A percentile compares a stretch with the other conserved stretches of the same genome.
phyloP scores from a whole-genome alignment of 2,329 filamentous ascomycete genomes.

The Pestalotiopsis sp. region DNA sequence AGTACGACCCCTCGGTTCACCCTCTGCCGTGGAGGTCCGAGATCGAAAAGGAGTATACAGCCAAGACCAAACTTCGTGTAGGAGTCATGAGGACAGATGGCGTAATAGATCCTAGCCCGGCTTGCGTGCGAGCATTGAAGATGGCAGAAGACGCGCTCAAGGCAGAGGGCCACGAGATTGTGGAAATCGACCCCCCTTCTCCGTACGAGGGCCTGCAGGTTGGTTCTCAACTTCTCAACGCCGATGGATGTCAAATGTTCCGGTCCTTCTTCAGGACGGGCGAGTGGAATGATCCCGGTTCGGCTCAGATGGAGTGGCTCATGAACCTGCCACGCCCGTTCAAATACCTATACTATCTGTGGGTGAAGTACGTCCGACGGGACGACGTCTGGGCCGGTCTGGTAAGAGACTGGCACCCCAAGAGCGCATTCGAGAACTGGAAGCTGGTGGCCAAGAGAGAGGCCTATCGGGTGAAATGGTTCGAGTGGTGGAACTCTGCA shows the following conservation, averaged over 20 bases:
- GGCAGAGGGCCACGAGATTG: constrained; percentile 74
- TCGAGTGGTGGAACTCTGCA: constrained; percentile 79
- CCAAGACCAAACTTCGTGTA: constrained; percentile 67
- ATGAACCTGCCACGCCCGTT: constrained; percentile 73
- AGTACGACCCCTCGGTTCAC: constrained; percentile 83
- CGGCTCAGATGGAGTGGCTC: constrained; percentile 72
- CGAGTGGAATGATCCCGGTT: constrained; percentile 80
- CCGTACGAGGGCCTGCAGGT: constrained; percentile 77
- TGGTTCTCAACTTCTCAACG: constrained; percentile 79
- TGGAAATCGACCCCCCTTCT: constrained; percentile 64
- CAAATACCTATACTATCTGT: constrained; percentile 86
- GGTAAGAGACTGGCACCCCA: constrained; percentile 72
- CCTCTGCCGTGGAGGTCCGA: constrained; percentile 78
- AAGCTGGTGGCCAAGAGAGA: constrained; percentile 77
- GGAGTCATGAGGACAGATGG: constrained; percentile 79
- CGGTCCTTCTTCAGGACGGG: constrained; percentile 74
- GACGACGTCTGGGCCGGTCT: constrained; percentile 81
- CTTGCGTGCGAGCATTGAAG: constrained; percentile 76
- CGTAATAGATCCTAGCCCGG: constrained; percentile 85
- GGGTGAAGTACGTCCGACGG: constrained; percentile 79
- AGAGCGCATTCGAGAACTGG: constrained; percentile 81
- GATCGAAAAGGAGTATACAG: constrained; percentile 58
- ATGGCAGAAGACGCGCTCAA: constrained; percentile 70
- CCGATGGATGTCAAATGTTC: constrained; percentile 82
- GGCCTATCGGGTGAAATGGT: constrained; percentile 76